Base-by-base conservation (phyloP, 805 yeast species). In the Yamadazyma olivae region DNA sequence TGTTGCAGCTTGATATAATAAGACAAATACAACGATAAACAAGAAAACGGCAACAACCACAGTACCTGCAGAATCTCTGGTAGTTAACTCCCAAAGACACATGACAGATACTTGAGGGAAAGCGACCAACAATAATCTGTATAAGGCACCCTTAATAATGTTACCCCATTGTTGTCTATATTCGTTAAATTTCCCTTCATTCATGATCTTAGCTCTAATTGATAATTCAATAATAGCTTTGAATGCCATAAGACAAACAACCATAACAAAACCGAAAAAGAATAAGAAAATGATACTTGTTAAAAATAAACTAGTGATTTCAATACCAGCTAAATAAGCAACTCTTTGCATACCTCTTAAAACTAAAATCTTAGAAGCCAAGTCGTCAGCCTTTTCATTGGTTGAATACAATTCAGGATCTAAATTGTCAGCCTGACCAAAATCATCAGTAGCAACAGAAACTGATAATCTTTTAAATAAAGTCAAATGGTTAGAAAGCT, bases 301-400 rank as follows among this genome's bases (percentile, higher is more conserved):
- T 65, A 90, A 69, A 60, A 89, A 93, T 39, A 93, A 60, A 53
- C 79, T 81, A 17, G 96, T 82, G 47, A 91, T 73, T 62, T 93
- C 99, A 48, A 93, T 90, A 15, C 76, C 75, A 8, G 96, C 86
- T 49, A 82, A 62, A 56, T 69, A 93, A 0, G 96, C 81, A 5
- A 91, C 96, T 64, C 99, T 81, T 59, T 88, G 87, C 42, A 93
- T 82, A 48, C 99, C 99, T 55, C 95, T 77, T 36, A 93, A 65
- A 25, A 91, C 81, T 50, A 93, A 70, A 28, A 88, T 87, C 51
- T 82, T 84, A 5, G 83, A 65, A 2, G 82, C 62, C 32, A 83
- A 59, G 27, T 73, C 65, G 3, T 74, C 57, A 41, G 75, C 75
- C 44, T 75, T 75, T 57, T 91, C 96, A 57, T 82, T 67, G 6